These are phyloP conservation scores for Ophiostoma sp. DNA, from an alignment of 2,329 filamentous ascomycete species.

Conservation along the genomic window DNA sequence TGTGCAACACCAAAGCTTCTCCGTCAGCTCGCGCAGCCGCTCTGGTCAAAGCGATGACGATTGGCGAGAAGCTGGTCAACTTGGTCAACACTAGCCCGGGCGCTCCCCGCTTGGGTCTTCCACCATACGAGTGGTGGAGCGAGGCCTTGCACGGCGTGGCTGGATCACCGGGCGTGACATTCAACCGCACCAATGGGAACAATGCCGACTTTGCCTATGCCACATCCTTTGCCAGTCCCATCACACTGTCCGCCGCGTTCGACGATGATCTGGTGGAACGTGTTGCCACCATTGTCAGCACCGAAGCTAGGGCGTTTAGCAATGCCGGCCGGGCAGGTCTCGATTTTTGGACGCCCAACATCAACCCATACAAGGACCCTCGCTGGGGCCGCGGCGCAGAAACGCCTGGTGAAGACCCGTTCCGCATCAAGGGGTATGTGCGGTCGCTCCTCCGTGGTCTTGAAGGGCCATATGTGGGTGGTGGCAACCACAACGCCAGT, in stretches of 20 bases:
- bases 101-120: conserved; percentile 20
- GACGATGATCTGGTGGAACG: conserved; percentile 37
- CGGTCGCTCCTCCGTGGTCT: conserved; percentile 33
- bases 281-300: conserved; percentile 33
- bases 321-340: conserved; percentile 40
- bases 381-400: conserved; percentile 56
- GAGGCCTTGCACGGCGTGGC: conserved; percentile 33
- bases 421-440: conserved; percentile 31
- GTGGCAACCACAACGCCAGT: conserved; percentile 18
- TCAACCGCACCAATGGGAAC: conserved; percentile 19
- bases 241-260: conserved; percentile 38
- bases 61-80: conserved; percentile 20
- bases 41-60: conserved; percentile 20
- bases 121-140: conserved; percentile 27
- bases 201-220: conserved; percentile 32
- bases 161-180: conserved; percentile 13
- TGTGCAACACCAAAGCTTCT: conserved; percentile 13
- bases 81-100: conserved; percentile 22
- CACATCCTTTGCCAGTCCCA: conserved; percentile 39
- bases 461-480: conserved; percentile 29
- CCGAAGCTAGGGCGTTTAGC: conserved; percentile 38
- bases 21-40: conserved; percentile 13
- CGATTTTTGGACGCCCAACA: conserved; percentile 66
- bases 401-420: conserved; percentile 35
- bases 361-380: conserved; percentile 64